Base-by-base conservation (phyloP, 176 grass and related monocot genomes). In the Hordeum marinum region DNA sequence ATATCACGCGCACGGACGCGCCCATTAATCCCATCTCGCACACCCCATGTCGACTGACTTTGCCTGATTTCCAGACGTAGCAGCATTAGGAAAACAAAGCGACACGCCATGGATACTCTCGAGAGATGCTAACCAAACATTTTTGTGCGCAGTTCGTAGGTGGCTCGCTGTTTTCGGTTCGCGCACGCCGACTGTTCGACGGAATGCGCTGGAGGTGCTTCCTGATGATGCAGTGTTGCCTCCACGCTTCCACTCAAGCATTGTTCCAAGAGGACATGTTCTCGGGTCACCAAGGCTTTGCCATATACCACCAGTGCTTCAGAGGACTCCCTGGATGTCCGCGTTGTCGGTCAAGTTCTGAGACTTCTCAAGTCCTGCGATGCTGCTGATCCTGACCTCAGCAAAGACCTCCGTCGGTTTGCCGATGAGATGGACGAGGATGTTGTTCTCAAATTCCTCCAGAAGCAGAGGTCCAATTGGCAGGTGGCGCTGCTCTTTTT, bases 391-490 rank as follows among this genome's bases (percentile, higher is more conserved):
- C 5, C 43, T 11, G 85, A 88, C 3, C 48, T 92, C 26, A 2
- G 43, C 4, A 31, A 57, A 6, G 79, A 60, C 18, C 90, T 94
- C 36, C 12, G 35, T 86, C 82, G 25, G 13, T 94, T 87, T 26
- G 26, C 25, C 0, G 13, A 12, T 63, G 36, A 78, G 20, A 88
- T 94, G 34, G 74, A 82, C 4, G 90, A 94, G 42, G 90, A 92
- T 13, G 32, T 92, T n/a, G 58, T 94, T 11, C 41, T 94, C 54
- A 77, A 55, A 73, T 82, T 92, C 0, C 87, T 94, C 37, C 85
- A 63, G 69, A 94, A 84, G 85, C 79, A 90, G 59, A 60, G 85
- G 45, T 94, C 88, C 10, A 87, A 94, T 77, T 94, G 90, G 85
- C 88, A 94, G 80, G 68, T 81, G 0, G 88, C 80, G 0, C 37